Percentiles rank a stretch among this genome's conserved stretches.
These are phyloP conservation scores for Vigna reflexopilosa DNA, from an alignment of 306 rosid genomes.

Conservation along the genomic window DNA sequence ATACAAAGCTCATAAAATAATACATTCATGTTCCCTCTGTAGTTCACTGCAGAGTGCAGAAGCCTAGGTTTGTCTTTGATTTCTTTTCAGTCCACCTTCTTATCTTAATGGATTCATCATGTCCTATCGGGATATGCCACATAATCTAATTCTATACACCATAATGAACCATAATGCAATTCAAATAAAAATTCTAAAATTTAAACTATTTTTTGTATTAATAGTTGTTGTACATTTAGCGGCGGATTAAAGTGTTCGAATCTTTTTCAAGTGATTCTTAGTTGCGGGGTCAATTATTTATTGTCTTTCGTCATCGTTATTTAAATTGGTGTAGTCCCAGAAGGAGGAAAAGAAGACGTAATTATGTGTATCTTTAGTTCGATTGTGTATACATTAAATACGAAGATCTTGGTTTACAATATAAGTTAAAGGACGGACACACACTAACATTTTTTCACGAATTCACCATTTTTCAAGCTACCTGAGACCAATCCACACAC, in stretches of 20 bases:
- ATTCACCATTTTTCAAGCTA: slow-evolving; percentile 2
- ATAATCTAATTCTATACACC: background rate
- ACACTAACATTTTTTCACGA: background rate
- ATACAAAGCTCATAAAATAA: slow-evolving; percentile 37
- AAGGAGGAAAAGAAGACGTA: slow-evolving; percentile 28
- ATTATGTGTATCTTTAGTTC: slow-evolving; percentile 12
- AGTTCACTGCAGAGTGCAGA: slow-evolving; percentile 35
- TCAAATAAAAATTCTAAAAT: background rate
- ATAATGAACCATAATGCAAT: slow-evolving; percentile 27
- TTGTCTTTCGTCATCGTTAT: background rate
- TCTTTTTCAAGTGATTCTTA: slow-evolving; percentile 23
- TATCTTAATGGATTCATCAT: slow-evolving; percentile 46
- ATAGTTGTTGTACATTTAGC: slow-evolving; percentile 39
- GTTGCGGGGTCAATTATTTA: slow-evolving; percentile 37
- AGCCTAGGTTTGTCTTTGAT: slow-evolving; percentile 42
- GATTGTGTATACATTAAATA: background rate
- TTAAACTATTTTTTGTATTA: background rate
- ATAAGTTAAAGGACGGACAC: slow-evolving; percentile 28
- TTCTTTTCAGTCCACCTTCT: slow-evolving; percentile 49
- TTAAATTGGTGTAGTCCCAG: slow-evolving; percentile 29
- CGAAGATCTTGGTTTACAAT: slow-evolving; percentile 35
- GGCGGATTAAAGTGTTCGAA: slow-evolving; percentile 40
- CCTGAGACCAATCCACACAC: background rate
- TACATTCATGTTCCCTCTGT: slow-evolving; percentile 31
- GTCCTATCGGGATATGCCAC: slow-evolving; percentile 44